A percentile compares a stretch with the other conserved stretches of the same genome.
These are phyloP conservation scores for Verticillium albo-atrum DNA, from an alignment of 2,329 filamentous ascomycete genomes.

Conservation along the genomic window DNA sequence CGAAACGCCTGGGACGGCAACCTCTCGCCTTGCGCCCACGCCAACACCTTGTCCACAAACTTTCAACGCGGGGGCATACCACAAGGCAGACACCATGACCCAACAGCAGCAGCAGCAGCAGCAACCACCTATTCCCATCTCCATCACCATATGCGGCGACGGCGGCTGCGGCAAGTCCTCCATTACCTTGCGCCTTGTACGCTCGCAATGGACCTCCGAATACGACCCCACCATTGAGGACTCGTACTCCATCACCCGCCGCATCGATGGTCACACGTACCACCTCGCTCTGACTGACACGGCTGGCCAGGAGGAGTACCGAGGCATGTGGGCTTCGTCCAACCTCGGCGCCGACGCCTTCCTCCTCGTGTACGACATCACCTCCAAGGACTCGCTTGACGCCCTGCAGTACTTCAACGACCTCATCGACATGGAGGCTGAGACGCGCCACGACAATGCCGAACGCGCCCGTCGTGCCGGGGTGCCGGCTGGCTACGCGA, in stretches of 20 bases:
- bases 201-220: constrained; percentile 79
- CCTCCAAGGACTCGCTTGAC: constrained; percentile 61
- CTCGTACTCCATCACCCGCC: constrained; percentile 78
- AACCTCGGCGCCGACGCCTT: constrained; percentile 80
- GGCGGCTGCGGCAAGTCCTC: constrained; percentile 82
- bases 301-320: constrained; percentile 86
- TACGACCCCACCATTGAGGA: constrained; percentile 81
- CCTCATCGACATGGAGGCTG: constrained; percentile 77
- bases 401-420: constrained; percentile 76
- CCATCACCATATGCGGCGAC: constrained; percentile 82
- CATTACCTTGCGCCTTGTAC: constrained; percentile 77
- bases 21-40: not conserved
- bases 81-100: not conserved
- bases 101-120: not conserved
- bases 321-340: constrained; percentile 76
- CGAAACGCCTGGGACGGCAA: not conserved
- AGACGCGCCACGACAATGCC: constrained; percentile 62
- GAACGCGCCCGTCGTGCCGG: constrained; percentile 43
- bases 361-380: constrained; percentile 86
- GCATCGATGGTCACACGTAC: constrained; percentile 75
- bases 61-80: not conserved
- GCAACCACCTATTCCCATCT: constrained; percentile 50
- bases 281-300: constrained; percentile 78
- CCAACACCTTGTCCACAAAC: not conserved
- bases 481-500: constrained; percentile 23